Evolutionary conservation across 192 early-diverging fungal species (phyloP), one percentile per base, ranked within the genome.

Genomic region (Linnemannia hyalina): DNA sequence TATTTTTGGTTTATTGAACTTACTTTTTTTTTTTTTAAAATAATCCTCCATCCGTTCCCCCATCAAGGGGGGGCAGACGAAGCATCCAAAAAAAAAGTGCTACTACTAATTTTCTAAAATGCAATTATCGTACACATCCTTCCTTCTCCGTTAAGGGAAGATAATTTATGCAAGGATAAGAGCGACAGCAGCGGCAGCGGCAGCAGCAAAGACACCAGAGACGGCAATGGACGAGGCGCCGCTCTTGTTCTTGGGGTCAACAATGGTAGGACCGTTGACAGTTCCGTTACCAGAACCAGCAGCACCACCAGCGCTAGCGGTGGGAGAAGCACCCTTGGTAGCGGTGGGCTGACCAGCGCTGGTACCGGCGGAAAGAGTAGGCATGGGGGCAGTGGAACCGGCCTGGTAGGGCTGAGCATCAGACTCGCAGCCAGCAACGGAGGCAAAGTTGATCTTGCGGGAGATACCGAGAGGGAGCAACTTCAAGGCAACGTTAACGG

Each of bases 401-500:
- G 79, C 52, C 85, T 89, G 89, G 88, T 92, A 92, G 52, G 88
- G 84, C 16, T 75, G 23, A 57, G 82, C 74, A 76, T 84, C 79
- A 40, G 52, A 73, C 68, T 84, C 76, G 74, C 88, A 90, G 22
- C 44, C 35, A 76, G 85, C 81, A 63, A 89, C 88, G 6, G 75
- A 81, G 26, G 77, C 83, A 71, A 90, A 73, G 73, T 76, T 83
- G 80, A 80, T 76, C 70, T 68, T 81, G 68, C 74, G 68, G 18
- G 40, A 65, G 49, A 89, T 57, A 52, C 78, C 74, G 26, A 88
- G 78, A 15, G 89, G 81, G 52, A 89, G 75, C 74, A 87, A 76
- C 71, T 90, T 83, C 63, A 88, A 83, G 44, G 90, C 91, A 73
- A 88, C 85, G 42, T 77, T 80, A 42, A 92, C 90, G 49, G 82